Base-by-base conservation (phyloP, 495 filamentous ascomycete genomes). In the Eremomyces bilateralis region DNA sequence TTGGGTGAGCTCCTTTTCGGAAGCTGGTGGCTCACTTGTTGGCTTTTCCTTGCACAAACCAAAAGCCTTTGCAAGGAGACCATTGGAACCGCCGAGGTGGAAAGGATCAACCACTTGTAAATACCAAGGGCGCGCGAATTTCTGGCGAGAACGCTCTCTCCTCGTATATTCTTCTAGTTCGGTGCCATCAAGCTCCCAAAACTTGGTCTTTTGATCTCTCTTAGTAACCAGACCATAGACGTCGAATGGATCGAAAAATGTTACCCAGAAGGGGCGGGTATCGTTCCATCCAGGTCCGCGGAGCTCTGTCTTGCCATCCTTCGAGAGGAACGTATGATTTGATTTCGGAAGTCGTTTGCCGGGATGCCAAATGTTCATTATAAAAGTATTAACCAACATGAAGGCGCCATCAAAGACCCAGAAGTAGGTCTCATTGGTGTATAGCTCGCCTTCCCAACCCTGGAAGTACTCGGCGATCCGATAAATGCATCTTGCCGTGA, bases 401-500 rank as follows among this genome's bases (percentile, higher is more conserved):
- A 53, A 43, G 12, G 41, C 34, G 0, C 52, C 53, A 36, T 57
- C 53, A 39, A 57, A 55, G 30, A 54, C 51, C 45, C 52, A 55
- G 32, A 55, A 50, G 33, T 39, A 53, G 28, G 44, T 38, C 25
- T 57, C 53, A 27, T 51, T 43, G 22, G 27, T 44, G 31, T 50
- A 44, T 21, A 57, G 29, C 2, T 28, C 15, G 20, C 39, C 42
- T 20, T 41, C 40, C 34, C 41, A 45, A 29, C 44, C 43, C 15
- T 36, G 16, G 37, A 53, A 48, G 33, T 43, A 48, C 34, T 55
- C 52, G 18, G 53, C 48, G 11, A 48, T 43, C 12, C 53, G 42
- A 20, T 48, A 48, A 21, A 53, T 50, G 31, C 52, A 55, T n/a
- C 52, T 45, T 8, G 48, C 34, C n/a, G 48, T 46, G 19, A 57